These are phyloP conservation scores for Pecoramyces ruminantium DNA, from an alignment of 192 early-diverging fungal genomes.

Conservation along the genomic window DNA sequence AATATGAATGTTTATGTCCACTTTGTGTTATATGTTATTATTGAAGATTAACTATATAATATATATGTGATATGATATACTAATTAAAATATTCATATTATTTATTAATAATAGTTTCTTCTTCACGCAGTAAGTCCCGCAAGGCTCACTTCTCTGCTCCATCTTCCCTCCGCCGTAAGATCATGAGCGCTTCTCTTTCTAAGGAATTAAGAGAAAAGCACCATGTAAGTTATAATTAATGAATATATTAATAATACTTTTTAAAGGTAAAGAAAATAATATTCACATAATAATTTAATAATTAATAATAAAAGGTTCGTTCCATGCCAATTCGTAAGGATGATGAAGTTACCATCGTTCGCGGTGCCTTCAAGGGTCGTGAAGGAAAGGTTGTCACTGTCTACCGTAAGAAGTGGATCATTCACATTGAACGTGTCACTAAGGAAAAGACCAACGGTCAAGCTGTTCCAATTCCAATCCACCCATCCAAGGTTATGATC, in stretches of 20 bases:
- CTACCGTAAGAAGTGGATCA: conserved; percentile 99
- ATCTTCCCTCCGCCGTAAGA: conserved; percentile 80
- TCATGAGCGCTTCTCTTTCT: conserved; percentile 89
- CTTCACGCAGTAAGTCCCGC: conserved; percentile 80
- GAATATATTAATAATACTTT: too few relatives aligned
- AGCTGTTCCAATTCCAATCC: conserved; percentile 77
- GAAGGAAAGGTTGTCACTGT: conserved; percentile 91
- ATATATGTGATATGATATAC: neutral
- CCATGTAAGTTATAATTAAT: conserved; percentile 41
- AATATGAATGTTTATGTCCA: too few relatives aligned
- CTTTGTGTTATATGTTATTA: too few relatives aligned
- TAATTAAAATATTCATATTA: neutral
- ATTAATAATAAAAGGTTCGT: conserved; percentile 37
- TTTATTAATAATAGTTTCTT: conserved; percentile 37
- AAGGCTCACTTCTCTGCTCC: conserved; percentile 99
- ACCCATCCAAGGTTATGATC: conserved; percentile 98
- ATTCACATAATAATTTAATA: too few relatives aligned
- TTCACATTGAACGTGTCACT: conserved; percentile 92
- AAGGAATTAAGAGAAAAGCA: conserved; percentile 98
- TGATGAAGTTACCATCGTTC: conserved; percentile 91
- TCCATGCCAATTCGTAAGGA: conserved; percentile 93
- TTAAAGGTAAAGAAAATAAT: too few relatives aligned
- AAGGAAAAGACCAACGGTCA: conserved; percentile 96
- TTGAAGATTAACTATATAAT: too few relatives aligned
- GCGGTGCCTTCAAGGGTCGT: conserved; percentile 91